These are phyloP conservation scores for Pseudevernia furfuracea DNA, from an alignment of 495 filamentous ascomycete species.

Conservation along the genomic window DNA sequence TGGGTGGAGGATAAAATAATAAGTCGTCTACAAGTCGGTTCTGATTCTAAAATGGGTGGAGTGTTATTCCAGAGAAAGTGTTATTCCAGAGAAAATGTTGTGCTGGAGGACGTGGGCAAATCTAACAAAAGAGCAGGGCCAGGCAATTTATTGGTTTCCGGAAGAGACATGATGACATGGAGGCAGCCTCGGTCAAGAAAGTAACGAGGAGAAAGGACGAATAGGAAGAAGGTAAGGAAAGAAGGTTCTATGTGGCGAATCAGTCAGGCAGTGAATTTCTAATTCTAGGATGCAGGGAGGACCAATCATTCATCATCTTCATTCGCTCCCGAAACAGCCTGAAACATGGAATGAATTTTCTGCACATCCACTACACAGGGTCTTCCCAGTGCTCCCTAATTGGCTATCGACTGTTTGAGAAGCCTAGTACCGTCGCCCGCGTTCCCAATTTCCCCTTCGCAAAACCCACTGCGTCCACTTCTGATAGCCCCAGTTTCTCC, in stretches of 20 bases:
- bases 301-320: background rate
- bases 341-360: too few species aligned
- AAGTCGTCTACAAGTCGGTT: background rate
- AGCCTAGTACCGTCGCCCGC: background rate
- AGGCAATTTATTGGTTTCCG: too few species aligned
- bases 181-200: background rate
- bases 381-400: too few species aligned
- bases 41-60: background rate
- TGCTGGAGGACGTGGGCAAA: background rate
- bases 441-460: background rate
- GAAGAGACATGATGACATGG: too few species aligned
- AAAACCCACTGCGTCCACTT: background rate
- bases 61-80: too few species aligned
- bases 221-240: background rate
- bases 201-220: background rate
- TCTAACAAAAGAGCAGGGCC: background rate
- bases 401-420: too few species aligned
- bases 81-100: background rate
- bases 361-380: background rate
- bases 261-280: background rate
- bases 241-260: background rate
- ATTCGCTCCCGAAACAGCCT: background rate
- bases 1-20: background rate
- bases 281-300: background rate
- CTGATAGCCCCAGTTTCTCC: background rate